Conservation (phyloP, 2,329 filamentous ascomycete genomes). For the Hypoxylon sp. region DNA sequence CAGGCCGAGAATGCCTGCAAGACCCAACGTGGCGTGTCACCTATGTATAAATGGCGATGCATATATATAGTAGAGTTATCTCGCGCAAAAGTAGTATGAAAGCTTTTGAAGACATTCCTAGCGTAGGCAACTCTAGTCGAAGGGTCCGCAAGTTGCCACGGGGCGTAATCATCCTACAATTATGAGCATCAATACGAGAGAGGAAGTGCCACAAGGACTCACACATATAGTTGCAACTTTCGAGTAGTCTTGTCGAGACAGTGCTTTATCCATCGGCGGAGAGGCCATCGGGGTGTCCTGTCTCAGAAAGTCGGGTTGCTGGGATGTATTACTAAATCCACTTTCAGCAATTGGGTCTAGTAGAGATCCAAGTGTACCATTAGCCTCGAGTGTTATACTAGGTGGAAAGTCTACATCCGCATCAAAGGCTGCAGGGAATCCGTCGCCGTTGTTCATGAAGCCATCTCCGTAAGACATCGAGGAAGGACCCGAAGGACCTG, state of each 20-base stretch:
- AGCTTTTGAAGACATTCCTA: constrained; percentile 53
- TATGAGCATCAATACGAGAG: constrained; percentile 11
- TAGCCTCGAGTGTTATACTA: constrained; percentile 32
- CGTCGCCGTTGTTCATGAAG: constrained; percentile 22
- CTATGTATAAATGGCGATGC: constrained; percentile 60
- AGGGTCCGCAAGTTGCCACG: constrained; percentile 57
- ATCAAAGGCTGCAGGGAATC: constrained; percentile 19
- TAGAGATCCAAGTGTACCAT: constrained; percentile 35
- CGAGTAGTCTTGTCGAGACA: constrained; percentile 44
- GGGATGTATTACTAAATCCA: constrained; percentile 22
- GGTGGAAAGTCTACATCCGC: constrained; percentile 19
- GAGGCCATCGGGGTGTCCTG: constrained; percentile 16
- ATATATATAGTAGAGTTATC: constrained; percentile 60
- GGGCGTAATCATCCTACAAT: constrained; percentile 44
- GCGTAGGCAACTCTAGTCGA: constrained; percentile 57
- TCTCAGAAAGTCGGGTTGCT: constrained; percentile 21
- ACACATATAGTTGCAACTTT: constrained; percentile 46
- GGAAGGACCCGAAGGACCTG: constrained; percentile 56
- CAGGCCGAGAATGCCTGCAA: constrained; percentile 59
- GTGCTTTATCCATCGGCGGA: constrained; percentile 18
- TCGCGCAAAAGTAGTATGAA: constrained; percentile 56
- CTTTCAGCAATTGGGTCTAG: constrained; percentile 30
- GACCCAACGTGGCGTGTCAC: constrained; percentile 58
- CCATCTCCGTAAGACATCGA: constrained; percentile 45
- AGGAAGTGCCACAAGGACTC: constrained; percentile 27